These are phyloP conservation scores for Camptophora hylomeconis DNA, from an alignment of 2,329 filamentous ascomycete genomes.

Conservation along the genomic window DNA sequence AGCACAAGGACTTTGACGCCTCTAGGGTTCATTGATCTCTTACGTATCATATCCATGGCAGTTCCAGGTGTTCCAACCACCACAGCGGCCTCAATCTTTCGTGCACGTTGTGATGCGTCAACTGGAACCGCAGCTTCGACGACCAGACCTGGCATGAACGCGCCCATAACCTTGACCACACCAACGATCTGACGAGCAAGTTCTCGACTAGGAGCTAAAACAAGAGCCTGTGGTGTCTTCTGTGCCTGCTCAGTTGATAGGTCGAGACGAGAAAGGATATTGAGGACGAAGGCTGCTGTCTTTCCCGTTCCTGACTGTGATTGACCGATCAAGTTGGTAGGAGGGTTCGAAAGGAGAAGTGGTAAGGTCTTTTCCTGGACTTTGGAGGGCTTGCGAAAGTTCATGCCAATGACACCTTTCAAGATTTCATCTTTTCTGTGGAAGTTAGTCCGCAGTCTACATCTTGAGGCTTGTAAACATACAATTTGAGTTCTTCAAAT, in stretches of 20 bases:
- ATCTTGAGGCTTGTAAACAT: constrained; percentile 28
- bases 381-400: constrained; percentile 91
- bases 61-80: constrained; percentile 92
- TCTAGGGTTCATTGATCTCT: constrained; percentile 57
- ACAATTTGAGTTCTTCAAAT: constrained; percentile 82
- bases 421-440: constrained; percentile 39
- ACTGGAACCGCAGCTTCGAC: constrained; percentile 73
- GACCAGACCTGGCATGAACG: constrained; percentile 62
- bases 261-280: constrained; percentile 78
- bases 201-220: constrained; percentile 85
- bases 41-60: constrained; percentile 73
- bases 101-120: constrained; percentile 54
- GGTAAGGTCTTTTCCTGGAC: constrained; percentile 93
- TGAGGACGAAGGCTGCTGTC: constrained; percentile 90
- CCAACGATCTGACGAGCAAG: constrained; percentile 86
- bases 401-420: constrained; percentile 64
- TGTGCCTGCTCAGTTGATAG: constrained; percentile 46
- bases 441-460: constrained; percentile 2
- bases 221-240: constrained; percentile 62
- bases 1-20: constrained; percentile 73
- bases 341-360: constrained; percentile 74
- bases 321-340: constrained; percentile 88
- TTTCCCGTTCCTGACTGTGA: constrained; percentile 99
- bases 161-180: constrained; percentile 71
- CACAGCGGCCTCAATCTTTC: constrained; percentile 60